phyloP scores from a whole-genome alignment of 1,284 basidiomycete genomes.

The Cryptococcus sp. region DNA sequence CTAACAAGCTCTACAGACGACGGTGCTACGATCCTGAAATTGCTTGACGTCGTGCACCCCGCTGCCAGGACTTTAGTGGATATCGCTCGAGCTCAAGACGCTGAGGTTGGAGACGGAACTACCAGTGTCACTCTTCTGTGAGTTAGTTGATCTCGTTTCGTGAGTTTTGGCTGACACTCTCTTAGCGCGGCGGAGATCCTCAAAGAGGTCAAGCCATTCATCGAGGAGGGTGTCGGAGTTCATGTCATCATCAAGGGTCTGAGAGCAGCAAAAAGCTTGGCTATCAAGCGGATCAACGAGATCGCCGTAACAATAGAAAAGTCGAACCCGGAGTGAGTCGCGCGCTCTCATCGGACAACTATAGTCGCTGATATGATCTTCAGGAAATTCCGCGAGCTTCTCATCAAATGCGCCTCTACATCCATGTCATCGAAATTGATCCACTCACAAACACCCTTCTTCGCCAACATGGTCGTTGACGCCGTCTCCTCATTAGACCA shows the following conservation, averaged over 20 bases:
- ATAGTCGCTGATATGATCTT: slow-evolving; percentile 4
- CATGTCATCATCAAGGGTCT: slow-evolving; percentile 98
- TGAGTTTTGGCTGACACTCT: not conserved
- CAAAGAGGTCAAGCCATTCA: slow-evolving; percentile 86
- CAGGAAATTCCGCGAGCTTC: slow-evolving; percentile 88
- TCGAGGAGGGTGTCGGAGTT: slow-evolving; percentile 97
- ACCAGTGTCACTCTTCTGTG: slow-evolving; percentile 87
- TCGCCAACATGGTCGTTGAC: slow-evolving; percentile 98
- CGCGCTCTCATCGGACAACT: not conserved
- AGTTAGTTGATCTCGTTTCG: slow-evolving; percentile 9
- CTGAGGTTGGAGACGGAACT: slow-evolving; percentile 97
- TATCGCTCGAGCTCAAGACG: slow-evolving; percentile 96
- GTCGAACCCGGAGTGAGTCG: slow-evolving; percentile 77
- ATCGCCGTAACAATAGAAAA: slow-evolving; percentile 91
- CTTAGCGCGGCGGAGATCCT: slow-evolving; percentile 80
- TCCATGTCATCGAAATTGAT: slow-evolving; percentile 99
- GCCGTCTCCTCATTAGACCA: slow-evolving; percentile 92
- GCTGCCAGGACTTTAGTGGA: slow-evolving; percentile 95
- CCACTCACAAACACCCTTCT: slow-evolving; percentile 98
- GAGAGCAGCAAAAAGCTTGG: slow-evolving; percentile 81
- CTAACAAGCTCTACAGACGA: slow-evolving; percentile 60
- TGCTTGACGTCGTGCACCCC: slow-evolving; percentile 96
- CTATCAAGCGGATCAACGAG: slow-evolving; percentile 81
- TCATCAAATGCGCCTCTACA: slow-evolving; percentile 95
- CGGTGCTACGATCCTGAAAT: slow-evolving; percentile 95